Evolutionary conservation across 2,329 filamentous ascomycete species (phyloP), one percentile per base, ranked within the genome.

Genomic region (Volutella citrinella): DNA sequence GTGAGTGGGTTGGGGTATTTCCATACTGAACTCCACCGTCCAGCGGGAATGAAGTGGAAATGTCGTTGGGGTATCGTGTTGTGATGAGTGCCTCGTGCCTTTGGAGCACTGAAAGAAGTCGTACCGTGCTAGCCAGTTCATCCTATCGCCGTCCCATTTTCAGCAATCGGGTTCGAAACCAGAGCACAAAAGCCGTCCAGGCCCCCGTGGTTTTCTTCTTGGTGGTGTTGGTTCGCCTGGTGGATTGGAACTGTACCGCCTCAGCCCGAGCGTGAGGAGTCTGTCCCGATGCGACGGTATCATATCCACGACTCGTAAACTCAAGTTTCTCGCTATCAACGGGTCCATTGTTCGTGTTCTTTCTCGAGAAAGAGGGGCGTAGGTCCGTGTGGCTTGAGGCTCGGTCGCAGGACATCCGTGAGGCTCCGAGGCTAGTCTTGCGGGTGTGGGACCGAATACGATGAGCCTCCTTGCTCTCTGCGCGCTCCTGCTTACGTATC

Each of bases 161-260:
- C 38, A 67, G 54, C 37, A 67, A 49, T 34, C 63, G 57, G n/a
- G 78, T 82, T 40, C 78, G 66, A 17, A 83, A 55, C 79, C 79
- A 83, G 35, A 83, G 65, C 31, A 82, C 66, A 47, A 83, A 81
- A 15, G 69, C 70, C 7, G 74, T 79, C 78, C 78, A 83, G 23
- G 76, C 70, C 42, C 73, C 68, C 41, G 76, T 74, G 2, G 78
- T 82, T 61, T 74, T 78, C 46, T 67, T 70, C 63, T 81, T 82
- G 37, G 74, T 67, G 7, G 65, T 65, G 48, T 61, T 68, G 38
- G 60, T 61, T 36, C 72, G 63, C 22, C 60, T 56, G 5, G 60
- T 63, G 22, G 59, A 59, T 36, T 67, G 59, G 36, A 74, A 73
- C 11, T 59, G 58, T 13, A 69, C 64, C 4, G 66, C 64, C 13